These are phyloP conservation scores for Coniochaeta pulveracea DNA, from an alignment of 2,329 filamentous ascomycete species.

Conservation along the genomic window DNA sequence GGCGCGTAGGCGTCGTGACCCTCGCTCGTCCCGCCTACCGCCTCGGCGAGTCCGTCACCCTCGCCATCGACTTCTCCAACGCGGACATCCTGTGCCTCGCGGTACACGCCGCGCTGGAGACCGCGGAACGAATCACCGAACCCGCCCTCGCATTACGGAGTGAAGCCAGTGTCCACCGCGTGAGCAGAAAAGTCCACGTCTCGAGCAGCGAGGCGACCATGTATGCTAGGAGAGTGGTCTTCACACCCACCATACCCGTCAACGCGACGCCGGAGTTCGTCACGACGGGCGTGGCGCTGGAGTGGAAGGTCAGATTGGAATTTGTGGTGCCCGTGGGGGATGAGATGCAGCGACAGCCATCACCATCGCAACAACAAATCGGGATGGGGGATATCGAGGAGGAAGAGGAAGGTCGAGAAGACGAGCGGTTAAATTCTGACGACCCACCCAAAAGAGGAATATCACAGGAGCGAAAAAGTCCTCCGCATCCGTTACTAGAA, in stretches of 20 bases:
- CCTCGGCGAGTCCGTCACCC: conserved; percentile 75
- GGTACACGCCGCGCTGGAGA: conserved; percentile 75
- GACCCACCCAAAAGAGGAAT: conserved; percentile 5
- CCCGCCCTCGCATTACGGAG: conserved; percentile 72
- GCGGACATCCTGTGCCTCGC: conserved; percentile 77
- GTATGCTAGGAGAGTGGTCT: conserved; percentile 68
- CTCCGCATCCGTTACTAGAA: conserved; percentile 54
- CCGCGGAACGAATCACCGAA: conserved; percentile 74
- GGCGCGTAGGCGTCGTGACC: conserved; percentile 81
- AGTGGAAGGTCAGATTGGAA: conserved; percentile 84
- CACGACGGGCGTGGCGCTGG: conserved; percentile 75
- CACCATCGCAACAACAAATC: too few relatives aligned
- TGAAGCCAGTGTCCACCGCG: conserved; percentile 73
- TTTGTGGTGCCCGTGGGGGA: conserved; percentile 67
- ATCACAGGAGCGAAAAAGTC: neutral
- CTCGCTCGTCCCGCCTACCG: conserved; percentile 81
- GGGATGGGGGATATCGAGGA: conserved; percentile 15
- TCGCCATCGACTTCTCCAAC: conserved; percentile 72
- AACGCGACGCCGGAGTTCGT: conserved; percentile 82
- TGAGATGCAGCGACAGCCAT: conserved; percentile 5
- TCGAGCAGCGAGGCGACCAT: conserved; percentile 72
- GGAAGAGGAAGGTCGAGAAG: conserved; percentile 19
- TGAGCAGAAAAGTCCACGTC: conserved; percentile 72
- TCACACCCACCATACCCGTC: conserved; percentile 73
- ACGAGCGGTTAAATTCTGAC: conserved; percentile 2